Evolutionary conservation across 768 basidiomycete genomes (phyloP), one percentile per base, ranked within the genome.

Genomic region (Phlegmacium glaucopus): DNA sequence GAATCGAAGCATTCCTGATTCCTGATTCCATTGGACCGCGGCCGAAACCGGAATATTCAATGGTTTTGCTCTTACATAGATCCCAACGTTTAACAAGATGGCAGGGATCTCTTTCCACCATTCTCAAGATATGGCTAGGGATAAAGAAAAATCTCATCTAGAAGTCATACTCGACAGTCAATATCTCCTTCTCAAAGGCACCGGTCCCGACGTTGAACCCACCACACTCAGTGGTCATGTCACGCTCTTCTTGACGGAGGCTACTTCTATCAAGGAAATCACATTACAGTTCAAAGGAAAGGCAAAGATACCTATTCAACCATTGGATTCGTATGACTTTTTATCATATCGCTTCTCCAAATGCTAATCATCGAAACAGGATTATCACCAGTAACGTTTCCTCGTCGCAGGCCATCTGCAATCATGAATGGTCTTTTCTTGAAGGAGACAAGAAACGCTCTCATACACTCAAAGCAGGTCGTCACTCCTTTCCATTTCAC

Each of bases 391-490:
- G 69, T 60, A 64, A 66, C 36, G 69, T 77, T 0, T 68, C 71
- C 9, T 63, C 79, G 49, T 79, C 76, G 13, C 86, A 83, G 59
- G 70, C 79, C 36, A 66, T 94, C 36, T 87, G 86, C 65, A 79
- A 78, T 48, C 90, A 94, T 60, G 89, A 93, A 52, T 94, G 91
- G 93, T 87, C 89, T 12, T 94, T 96, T 71, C 83, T 95, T 41
- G 86, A 91, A 57, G 88, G 89, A 47, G 82, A 85, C 57, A 87
- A 82, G 65, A 76, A 74, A 35, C 84, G 87, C 59, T 72, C 78
- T 9, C 92, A 90, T 58, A 97, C 94, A 0, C 83, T 97, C 62
- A 96, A 97, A 69, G 92, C 94, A n/a, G 95, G 95, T 11, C 83
- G 82, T 29, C 95, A 98, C 62, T 69, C 83, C 18, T 97, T 97